These are phyloP conservation scores for Dothistroma pini DNA, from an alignment of 2,329 filamentous ascomycete genomes.

Conservation along the genomic window DNA sequence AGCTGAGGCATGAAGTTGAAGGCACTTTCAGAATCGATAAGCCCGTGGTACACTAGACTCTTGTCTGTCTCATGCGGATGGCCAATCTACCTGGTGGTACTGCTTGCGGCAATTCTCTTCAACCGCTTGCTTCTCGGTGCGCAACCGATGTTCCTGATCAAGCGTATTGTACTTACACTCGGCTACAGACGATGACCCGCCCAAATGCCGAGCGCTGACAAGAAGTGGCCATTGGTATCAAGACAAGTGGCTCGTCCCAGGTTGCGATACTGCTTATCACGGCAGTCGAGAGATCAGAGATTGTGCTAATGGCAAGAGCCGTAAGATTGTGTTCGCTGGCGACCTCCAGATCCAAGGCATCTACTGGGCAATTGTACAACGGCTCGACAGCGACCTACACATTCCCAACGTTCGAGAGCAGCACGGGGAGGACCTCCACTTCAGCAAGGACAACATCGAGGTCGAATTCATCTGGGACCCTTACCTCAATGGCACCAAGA, in stretches of 20 bases:
- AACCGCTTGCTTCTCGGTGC: background rate
- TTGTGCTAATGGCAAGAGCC: slow-evolving; percentile 47
- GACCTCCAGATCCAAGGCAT: slow-evolving; percentile 59
- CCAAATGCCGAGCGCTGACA: slow-evolving; percentile 53
- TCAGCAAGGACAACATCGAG: slow-evolving; percentile 44
- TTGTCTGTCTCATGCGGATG: background rate
- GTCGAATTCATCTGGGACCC: slow-evolving; percentile 62
- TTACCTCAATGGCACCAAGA: slow-evolving; percentile 52
- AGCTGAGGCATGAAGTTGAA: background rate
- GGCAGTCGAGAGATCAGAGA: slow-evolving; percentile 48
- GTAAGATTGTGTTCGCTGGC: slow-evolving; percentile 57
- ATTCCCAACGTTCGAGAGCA: slow-evolving; percentile 33
- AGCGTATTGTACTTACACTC: background rate
- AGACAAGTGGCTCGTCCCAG: slow-evolving; percentile 55
- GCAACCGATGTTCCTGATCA: background rate
- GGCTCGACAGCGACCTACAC: slow-evolving; percentile 42
- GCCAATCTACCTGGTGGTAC: background rate
- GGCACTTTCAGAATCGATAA: background rate
- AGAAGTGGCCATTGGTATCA: slow-evolving; percentile 53
- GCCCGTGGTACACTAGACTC: background rate
- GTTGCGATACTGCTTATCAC: slow-evolving; percentile 59
- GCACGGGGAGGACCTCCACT: slow-evolving; percentile 42
- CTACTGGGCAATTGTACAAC: slow-evolving; percentile 55
- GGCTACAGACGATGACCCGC: slow-evolving; percentile 44
- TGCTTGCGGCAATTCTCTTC: background rate